Evolutionary conservation across 2,329 filamentous ascomycete genomes (phyloP), one percentile per base, ranked within the genome.

Genomic region (Sporothrix globosa): DNA sequence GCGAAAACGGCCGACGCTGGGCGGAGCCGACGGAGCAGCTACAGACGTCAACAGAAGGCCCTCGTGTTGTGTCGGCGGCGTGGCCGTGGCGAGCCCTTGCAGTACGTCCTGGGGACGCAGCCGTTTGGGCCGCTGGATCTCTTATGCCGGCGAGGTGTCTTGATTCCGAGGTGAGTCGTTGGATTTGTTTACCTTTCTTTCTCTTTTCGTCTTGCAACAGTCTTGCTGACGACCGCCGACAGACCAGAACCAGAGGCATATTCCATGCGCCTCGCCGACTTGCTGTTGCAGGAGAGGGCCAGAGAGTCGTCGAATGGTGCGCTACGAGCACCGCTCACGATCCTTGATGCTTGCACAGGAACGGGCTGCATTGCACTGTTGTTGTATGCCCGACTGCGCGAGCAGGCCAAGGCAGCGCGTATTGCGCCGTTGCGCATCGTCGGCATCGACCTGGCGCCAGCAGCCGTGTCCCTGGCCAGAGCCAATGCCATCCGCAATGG

Each of bases 281-380:
- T 53, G 69, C 73, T 66, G 50, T 73, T 58, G 1, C 21, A 27
- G 46, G 46, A 9, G 17, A 21, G 39, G 21, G 4, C 13, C 11
- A 21, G 24, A 9, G 34, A 44, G 2, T 34, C 50, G 54, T 7
- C 19, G 14, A 21, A 10, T 0, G 10, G n/a, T 13, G 14, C 69
- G 3, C 53, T 46, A 44, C 27, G 67, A 5, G 13, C 39, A 2
- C 21, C 70, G 19, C 75, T 96, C 14, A 85, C 84, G 14, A 82
- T 98, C 53, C 79, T 97, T 10, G 96, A 99, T 79, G 83, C 97
- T 41, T 98, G 96, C 79, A 94, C 93, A 0, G 96, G 96, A 11
- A 92, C 92, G 5, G 96, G 96, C 4, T 97, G 95, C 80, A 97
- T 98, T 73, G 87, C 93, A 0, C 85, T 98, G 10, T 83, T 97